These are phyloP conservation scores for Benincasa hispida DNA, from an alignment of 306 rosid genomes.

Conservation along the genomic window DNA sequence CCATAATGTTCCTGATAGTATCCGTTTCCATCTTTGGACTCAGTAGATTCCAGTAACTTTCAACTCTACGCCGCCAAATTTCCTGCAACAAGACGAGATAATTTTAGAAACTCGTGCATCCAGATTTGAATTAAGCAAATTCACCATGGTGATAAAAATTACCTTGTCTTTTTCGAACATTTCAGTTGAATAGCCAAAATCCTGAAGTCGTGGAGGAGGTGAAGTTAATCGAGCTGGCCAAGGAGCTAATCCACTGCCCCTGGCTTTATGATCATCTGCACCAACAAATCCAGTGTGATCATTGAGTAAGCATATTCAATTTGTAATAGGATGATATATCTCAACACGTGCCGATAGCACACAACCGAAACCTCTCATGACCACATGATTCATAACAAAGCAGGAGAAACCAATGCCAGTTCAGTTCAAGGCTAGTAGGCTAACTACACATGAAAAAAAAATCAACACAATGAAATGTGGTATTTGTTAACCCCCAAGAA, in stretches of 20 bases:
- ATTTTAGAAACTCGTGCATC: neutral
- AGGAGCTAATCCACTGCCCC: slow-evolving; percentile 87
- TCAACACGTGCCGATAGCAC: neutral
- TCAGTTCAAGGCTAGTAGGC: neutral
- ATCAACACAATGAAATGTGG: neutral
- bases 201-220: slow-evolving; percentile 89
- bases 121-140: neutral
- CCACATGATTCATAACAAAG: neutral
- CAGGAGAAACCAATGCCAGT: neutral
- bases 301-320: neutral
- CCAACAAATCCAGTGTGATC: slow-evolving; percentile 18
- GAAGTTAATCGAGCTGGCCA: slow-evolving; percentile 87
- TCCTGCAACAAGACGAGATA: slow-evolving; percentile 41
- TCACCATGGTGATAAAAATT: slow-evolving; percentile 11
- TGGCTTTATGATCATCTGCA: slow-evolving; percentile 56
- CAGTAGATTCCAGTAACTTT: slow-evolving; percentile 72
- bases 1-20: slow-evolving; percentile 79
- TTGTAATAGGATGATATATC: neutral
- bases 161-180: slow-evolving; percentile 88
- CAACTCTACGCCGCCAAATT: slow-evolving; percentile 64
- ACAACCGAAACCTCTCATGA: neutral
- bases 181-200: slow-evolving; percentile 76
- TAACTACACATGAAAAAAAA: neutral
- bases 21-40: slow-evolving; percentile 49
- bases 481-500: neutral